Evolutionary conservation across 1,139 yeast species (phyloP), one percentile per base, ranked within the genome.

Genomic region (Yamadazyma taylorii): DNA sequence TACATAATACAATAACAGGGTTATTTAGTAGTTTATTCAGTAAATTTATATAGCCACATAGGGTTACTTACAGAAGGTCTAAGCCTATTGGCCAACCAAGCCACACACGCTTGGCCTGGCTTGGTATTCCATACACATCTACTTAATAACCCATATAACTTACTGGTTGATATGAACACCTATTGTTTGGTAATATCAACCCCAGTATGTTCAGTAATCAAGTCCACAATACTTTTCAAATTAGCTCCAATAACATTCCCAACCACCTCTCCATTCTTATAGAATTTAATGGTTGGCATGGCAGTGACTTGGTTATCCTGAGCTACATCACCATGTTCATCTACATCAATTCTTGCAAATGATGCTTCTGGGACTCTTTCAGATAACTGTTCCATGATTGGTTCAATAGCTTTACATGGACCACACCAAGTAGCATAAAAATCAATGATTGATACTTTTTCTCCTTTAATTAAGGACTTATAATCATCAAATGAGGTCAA

Each of bases 241-340:
- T 49, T 40, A 52, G 95, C 95, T 60, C 96, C 96, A 51, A 87
- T 78, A 40, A 88, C 84, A 61, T 79, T 84, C 55, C 75, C 79
- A 45, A 86, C 73, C 53, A 76, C 75, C 65, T 80, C 65, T 50
- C 95, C 96, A 46, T 71, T 71, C 74, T 85, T 87, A 77, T 79
- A 81, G 63, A 86, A 79, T 44, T 86, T 64, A 46, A 89, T 63
- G 41, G 97, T 89, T 61, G 97, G 97, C 96, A 89, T 88, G 46
- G 95, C 85, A 41, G 85, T 69, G 53, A 89, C 73, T 53, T 78
- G 85, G 65, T 81, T 77, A 51, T 81, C 77, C 53, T 78, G 77
- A 40, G 96, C 94, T 51, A 88, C 75, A 16, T 79, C 83, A 33
- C 84, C 75, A 48, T 81, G 70, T 59, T 82, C 80, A 57, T 89